Evolutionary conservation across 352 stramenopile genomes (phyloP), one percentile per base, ranked within the genome.

Genomic region (Phytophthora quininea): DNA sequence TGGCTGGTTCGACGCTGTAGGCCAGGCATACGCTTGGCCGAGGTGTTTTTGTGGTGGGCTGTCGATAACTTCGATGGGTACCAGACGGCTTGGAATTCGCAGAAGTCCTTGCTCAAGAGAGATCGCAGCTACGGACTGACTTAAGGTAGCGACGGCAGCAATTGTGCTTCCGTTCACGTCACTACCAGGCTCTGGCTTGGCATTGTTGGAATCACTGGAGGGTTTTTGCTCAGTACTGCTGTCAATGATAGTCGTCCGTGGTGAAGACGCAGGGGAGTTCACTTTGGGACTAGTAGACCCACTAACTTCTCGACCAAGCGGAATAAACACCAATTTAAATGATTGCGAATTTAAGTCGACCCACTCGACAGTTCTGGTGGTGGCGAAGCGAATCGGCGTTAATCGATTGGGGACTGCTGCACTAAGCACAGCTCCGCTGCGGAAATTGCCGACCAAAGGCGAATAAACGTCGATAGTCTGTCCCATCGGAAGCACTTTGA

Each of bases 401-500:
- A 88, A 61, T 10, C 73, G 78, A 2, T 77, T 69, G 11, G 83
- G 27, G 33, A 76, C 72, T 2, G 74, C 81, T 4, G 55, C 43
- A 51, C 85, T 88, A 24, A 90, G 66, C 30, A 80, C 66, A 4
- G 54, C 73, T 0, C 79, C 81, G 8, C 30, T 40, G 10, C 62
- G 52, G 51, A 90, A 90, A 2, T 48, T 43, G 7, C 74, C 81
- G 2, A 69, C 57, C 70, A 90, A 84, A 0, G 81, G 69, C 1
- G 81, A 88, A 37, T 90, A 90, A 5, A 90, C 67, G 9, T 90
- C 81, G 9, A 90, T 33, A 0, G 50, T 40, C 27, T 90, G 76
- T 1, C 79, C 81, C 45, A 85, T 66, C 0, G 79, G 79, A 14
- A 90, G 69, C 3, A 9, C 64, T 46, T 86, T 88, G 12, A 90